Evolutionary conservation across 495 filamentous ascomycete species (phyloP), one percentile per base, ranked within the genome.

Genomic region (Usnea hakonensis): DNA sequence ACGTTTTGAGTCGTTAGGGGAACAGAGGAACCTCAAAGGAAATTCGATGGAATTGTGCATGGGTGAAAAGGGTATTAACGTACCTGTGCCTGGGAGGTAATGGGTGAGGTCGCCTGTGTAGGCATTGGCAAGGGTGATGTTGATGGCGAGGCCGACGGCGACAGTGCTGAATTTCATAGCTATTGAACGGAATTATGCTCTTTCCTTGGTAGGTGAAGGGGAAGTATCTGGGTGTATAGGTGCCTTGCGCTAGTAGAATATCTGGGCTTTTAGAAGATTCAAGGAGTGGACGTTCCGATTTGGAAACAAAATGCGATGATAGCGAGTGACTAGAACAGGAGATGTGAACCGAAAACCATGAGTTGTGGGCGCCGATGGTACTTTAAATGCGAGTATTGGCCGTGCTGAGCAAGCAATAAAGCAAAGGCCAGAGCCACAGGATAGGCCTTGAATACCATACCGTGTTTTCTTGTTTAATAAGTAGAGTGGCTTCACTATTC

Each of bases 271-370:
- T 1, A 17, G 14, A 1, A 0, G 5, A 28, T 28, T 10, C 32
- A 52, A 52, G 28, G 48, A 52, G 28, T 32, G 48, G 48, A 52
- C 48, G 48, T 19, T 52, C 48, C 48, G 17, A 32, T 52, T 52
- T 19, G 48, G 48, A 52, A 32, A 17, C 48, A 52, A 19, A 52
- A 13, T 7, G 0, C n/a, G 4, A 32, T 6, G 48, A n/a, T 3
- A 3, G n/a, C 30, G 48, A 19, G 48, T 52, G 46, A n/a, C n/a
- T n/a, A n/a, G n/a, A 7, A 50, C 13, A 50, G 46, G 10, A 16
- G 2, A 30, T 32, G 46, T 5, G 28, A 28, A 19, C 19, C 19
- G 38, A 17, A 41, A 6, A 41, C 16, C 14, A 41, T 23, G 46
- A 6, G n/a, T 10, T 32, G 48, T 14, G 16, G 26, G 5, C 32